These are phyloP conservation scores for Suillus americanus DNA, from an alignment of 768 basidiomycete species.

Conservation along the genomic window DNA sequence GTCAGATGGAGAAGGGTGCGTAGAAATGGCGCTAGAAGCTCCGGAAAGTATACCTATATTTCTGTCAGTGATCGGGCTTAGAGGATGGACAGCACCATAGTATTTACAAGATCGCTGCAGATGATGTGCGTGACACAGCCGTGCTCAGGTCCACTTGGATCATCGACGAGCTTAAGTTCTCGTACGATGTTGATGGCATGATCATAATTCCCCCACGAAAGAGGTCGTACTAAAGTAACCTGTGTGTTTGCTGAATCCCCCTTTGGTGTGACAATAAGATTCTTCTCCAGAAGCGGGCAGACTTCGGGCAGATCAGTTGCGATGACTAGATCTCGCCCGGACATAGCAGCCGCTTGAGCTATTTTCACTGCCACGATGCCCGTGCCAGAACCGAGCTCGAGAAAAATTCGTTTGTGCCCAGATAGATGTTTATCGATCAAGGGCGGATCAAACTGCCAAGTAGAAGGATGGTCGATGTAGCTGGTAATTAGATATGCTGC, in stretches of 20 bases:
- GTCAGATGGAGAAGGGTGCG: slow-evolving; percentile 74
- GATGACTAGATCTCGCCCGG: slow-evolving; percentile 33
- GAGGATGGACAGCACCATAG: not conserved
- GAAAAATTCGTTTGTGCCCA: slow-evolving; percentile 32
- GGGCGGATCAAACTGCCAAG: slow-evolving; percentile 54
- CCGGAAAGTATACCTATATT: slow-evolving; percentile 79
- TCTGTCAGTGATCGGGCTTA: slow-evolving; percentile 3
- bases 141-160: slow-evolving; percentile 9
- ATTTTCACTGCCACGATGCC: slow-evolving; percentile 56
- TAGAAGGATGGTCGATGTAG: slow-evolving; percentile 47
- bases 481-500: slow-evolving; percentile 59
- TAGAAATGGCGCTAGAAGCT: slow-evolving; percentile 74
- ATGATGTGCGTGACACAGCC: slow-evolving; percentile 60
- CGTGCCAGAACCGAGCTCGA: slow-evolving; percentile 83
- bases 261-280: slow-evolving; percentile 24
- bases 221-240: slow-evolving; percentile 44
- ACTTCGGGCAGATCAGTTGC: slow-evolving; percentile 83
- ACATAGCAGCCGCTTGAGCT: slow-evolving; percentile 40
- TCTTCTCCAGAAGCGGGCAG: slow-evolving; percentile 45
- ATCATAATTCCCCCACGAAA: slow-evolving; percentile 66
- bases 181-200: slow-evolving; percentile 42
- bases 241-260: not conserved
- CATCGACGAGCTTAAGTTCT: slow-evolving; percentile 31
- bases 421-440: slow-evolving; percentile 30
- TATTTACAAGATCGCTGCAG: slow-evolving; percentile 80